phyloP scores from a whole-genome alignment of 768 basidiomycete species.

The Candolleomyces eurysporus region DNA sequence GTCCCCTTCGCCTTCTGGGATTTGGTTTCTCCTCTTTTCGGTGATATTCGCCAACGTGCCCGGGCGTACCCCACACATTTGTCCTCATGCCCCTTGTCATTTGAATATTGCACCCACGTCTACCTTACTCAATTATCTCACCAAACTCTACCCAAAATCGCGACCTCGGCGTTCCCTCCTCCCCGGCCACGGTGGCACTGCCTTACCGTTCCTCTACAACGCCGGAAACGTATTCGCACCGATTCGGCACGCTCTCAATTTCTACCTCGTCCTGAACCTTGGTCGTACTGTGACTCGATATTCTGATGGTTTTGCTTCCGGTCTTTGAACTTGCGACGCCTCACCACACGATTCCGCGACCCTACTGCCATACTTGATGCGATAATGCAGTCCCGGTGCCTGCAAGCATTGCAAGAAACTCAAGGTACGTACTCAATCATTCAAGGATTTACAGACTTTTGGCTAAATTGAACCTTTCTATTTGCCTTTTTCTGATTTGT shows the following conservation, averaged over 20 bases:
- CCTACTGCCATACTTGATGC: background rate
- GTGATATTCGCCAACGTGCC: too few species aligned
- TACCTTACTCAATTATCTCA: background rate
- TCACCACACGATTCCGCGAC: background rate
- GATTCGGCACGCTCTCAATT: background rate
- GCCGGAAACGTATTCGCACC: background rate
- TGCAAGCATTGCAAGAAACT: constrained; percentile 86
- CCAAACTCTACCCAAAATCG: background rate
- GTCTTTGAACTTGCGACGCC: background rate
- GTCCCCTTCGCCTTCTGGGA: too few species aligned
- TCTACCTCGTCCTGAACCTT: background rate
- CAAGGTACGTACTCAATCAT: constrained; percentile 54
- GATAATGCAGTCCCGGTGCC: constrained; percentile 61
- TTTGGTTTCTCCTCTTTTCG: background rate
- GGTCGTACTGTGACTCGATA: background rate
- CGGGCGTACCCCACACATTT: too few species aligned
- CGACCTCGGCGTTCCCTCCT: background rate
- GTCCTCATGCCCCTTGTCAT: background rate
- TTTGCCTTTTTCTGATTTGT: constrained; percentile 5
- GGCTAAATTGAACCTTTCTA: background rate
- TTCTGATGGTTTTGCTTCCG: background rate
- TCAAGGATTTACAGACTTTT: background rate
- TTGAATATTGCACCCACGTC: background rate
- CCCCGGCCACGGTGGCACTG: background rate
- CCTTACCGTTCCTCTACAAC: background rate